A percentile compares a stretch with the other conserved stretches of the same genome.
These are phyloP conservation scores for Alternaria solani DNA, from an alignment of 2,329 filamentous ascomycete genomes.

Conservation along the genomic window DNA sequence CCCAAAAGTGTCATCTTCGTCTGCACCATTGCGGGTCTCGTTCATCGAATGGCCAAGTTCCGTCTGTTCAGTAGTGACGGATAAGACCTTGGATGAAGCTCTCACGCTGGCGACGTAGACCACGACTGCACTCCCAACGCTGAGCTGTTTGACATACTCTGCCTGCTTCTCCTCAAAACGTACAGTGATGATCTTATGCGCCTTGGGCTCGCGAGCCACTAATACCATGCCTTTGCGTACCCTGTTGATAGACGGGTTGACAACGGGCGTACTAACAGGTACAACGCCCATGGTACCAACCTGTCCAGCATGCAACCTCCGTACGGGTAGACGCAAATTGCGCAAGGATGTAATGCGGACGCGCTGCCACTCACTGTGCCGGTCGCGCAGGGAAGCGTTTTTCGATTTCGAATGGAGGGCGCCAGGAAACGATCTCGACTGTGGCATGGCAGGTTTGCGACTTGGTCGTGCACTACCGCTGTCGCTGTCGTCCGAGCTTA, in stretches of 20 bases:
- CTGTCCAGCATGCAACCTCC: constrained; percentile 77
- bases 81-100: constrained; percentile 77
- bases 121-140: constrained; percentile 74
- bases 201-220: constrained; percentile 65
- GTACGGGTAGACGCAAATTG: constrained; percentile 84
- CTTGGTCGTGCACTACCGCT: constrained; percentile 40
- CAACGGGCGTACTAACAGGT: constrained; percentile 43
- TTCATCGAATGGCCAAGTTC: too few relatives aligned
- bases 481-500: constrained; percentile 47
- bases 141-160: constrained; percentile 68
- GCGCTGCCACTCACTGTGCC: constrained; percentile 71
- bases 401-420: constrained; percentile 47
- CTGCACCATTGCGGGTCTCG: constrained; percentile 28
- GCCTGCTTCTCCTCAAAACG: constrained; percentile 66
- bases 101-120: constrained; percentile 89
- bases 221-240: constrained; percentile 85
- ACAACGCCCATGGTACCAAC: constrained; percentile 88
- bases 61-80: constrained; percentile 43
- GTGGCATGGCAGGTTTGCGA: constrained; percentile 43
- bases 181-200: constrained; percentile 63
- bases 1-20: constrained; percentile 59
- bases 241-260: constrained; percentile 45
- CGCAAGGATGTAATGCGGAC: constrained; percentile 86
- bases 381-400: constrained; percentile 21
- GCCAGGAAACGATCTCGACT: constrained; percentile 59